Conservation (phyloP, 2,329 filamentous ascomycete species). For the Pseudogymnoascus sp. region DNA sequence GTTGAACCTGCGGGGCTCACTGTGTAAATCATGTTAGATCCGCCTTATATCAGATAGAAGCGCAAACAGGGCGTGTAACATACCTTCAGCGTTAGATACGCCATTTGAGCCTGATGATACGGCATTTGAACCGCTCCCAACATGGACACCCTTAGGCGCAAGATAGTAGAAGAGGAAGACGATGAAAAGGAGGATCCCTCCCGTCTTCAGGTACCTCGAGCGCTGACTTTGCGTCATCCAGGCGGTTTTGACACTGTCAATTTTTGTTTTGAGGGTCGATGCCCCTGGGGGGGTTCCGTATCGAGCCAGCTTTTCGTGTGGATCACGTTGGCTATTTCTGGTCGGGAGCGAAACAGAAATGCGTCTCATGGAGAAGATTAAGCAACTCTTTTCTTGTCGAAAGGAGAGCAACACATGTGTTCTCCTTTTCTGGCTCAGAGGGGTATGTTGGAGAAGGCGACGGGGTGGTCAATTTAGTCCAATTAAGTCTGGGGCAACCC, state of each 20-base stretch:
- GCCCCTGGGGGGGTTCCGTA: constrained; percentile 42
- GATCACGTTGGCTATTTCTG: constrained; percentile 51
- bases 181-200: constrained; percentile 51
- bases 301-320: constrained; percentile 56
- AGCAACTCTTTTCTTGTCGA: neutral
- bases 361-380: constrained; percentile 47
- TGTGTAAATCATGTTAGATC: constrained; percentile 10
- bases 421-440: constrained; percentile 3
- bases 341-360: constrained; percentile 57
- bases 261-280: constrained; percentile 35
- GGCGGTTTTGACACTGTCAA: constrained; percentile 49
- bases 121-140: neutral
- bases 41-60: neutral
- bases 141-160: constrained; percentile 42
- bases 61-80: neutral
- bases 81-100: constrained; percentile 18
- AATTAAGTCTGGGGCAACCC: constrained; percentile 1
- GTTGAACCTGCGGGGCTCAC: constrained; percentile 47
- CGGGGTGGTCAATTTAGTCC: neutral
- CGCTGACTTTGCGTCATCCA: constrained; percentile 58
- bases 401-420: constrained; percentile 3
- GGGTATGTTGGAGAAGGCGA: neutral
- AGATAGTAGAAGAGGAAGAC: constrained; percentile 57
- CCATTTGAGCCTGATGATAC: constrained; percentile 15
- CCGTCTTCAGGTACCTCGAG: constrained; percentile 58